Conservation (phyloP, 768 basidiomycete species). For the Naematelia aurantialba region DNA sequence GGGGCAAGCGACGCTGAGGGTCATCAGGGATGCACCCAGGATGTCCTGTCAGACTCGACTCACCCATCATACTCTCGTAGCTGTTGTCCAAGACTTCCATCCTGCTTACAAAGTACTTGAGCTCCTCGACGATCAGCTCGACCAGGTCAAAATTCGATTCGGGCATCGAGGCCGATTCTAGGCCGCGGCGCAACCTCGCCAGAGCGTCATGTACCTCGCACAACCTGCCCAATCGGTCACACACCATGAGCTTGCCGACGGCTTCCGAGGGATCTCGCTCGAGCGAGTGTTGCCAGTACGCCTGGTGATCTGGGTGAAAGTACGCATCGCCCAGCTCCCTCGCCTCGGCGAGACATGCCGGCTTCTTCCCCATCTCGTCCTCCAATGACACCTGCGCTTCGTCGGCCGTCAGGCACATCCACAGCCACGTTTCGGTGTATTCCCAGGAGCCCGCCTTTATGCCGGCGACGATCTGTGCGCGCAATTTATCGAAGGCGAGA, state of each 20-base stretch:
- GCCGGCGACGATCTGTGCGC: constrained; percentile 8
- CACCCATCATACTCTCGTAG: constrained; percentile 30
- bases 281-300: constrained; percentile 20
- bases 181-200: constrained; percentile 10
- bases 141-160: constrained; percentile 21
- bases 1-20: constrained; percentile 6
- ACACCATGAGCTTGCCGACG: constrained; percentile 28
- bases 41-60: constrained; percentile 2
- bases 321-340: constrained; percentile 14
- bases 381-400: constrained; percentile 28
- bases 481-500: constrained; percentile 12
- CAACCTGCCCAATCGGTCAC: constrained; percentile 29
- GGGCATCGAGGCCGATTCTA: constrained; percentile 21
- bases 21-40: neutral
- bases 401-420: constrained; percentile 10
- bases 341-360: constrained; percentile 16
- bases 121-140: constrained; percentile 20
- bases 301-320: constrained; percentile 12
- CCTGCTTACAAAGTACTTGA: constrained; percentile 15
- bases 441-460: neutral
- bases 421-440: constrained; percentile 9
- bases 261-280: constrained; percentile 11
- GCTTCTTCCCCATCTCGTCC: constrained; percentile 15
- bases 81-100: constrained; percentile 25
- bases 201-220: constrained; percentile 25